These are phyloP conservation scores for Tricholoma saponaceum DNA, from an alignment of 768 basidiomycete genomes.

Conservation along the genomic window DNA sequence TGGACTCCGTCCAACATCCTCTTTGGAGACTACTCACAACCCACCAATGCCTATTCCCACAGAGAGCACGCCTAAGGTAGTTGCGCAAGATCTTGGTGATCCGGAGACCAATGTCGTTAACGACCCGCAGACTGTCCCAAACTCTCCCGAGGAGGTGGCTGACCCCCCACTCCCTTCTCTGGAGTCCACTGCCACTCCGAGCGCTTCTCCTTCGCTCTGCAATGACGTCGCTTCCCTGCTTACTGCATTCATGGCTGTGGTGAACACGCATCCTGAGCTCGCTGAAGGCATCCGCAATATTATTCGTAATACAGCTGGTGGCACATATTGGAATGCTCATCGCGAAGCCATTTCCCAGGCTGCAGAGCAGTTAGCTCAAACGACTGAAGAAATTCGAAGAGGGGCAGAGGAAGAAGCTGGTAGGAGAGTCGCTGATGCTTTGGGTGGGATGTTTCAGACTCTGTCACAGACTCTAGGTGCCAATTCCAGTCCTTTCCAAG, in stretches of 20 bases:
- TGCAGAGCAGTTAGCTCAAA: constrained; percentile 49
- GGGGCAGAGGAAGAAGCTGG: constrained; percentile 63
- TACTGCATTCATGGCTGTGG: constrained; percentile 46
- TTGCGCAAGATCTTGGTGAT: constrained; percentile 13
- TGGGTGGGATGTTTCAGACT: constrained; percentile 54
- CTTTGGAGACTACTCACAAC: not conserved
- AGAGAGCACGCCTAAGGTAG: constrained; percentile 35
- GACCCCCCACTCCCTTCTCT: constrained; percentile 52
- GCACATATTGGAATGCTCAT: constrained; percentile 67
- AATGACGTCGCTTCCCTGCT: constrained; percentile 64
- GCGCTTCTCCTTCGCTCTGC: constrained; percentile 42
- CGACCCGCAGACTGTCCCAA: not conserved
- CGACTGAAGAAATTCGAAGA: constrained; percentile 42
- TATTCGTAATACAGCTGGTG: constrained; percentile 54
- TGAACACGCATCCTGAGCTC: constrained; percentile 68
- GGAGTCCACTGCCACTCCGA: constrained; percentile 24
- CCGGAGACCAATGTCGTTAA: not conserved
- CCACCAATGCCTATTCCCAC: constrained; percentile 12
- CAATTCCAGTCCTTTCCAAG: not conserved
- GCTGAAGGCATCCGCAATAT: constrained; percentile 65
- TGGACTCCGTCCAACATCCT: constrained; percentile 5
- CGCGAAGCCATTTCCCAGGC: constrained; percentile 56
- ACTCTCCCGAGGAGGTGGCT: constrained; percentile 9
- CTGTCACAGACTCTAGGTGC: constrained; percentile 33
- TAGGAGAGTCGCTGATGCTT: constrained; percentile 55